phyloP scores from a whole-genome alignment of 2,329 filamentous ascomycete genomes.

The Sordariomycetes sp. region DNA sequence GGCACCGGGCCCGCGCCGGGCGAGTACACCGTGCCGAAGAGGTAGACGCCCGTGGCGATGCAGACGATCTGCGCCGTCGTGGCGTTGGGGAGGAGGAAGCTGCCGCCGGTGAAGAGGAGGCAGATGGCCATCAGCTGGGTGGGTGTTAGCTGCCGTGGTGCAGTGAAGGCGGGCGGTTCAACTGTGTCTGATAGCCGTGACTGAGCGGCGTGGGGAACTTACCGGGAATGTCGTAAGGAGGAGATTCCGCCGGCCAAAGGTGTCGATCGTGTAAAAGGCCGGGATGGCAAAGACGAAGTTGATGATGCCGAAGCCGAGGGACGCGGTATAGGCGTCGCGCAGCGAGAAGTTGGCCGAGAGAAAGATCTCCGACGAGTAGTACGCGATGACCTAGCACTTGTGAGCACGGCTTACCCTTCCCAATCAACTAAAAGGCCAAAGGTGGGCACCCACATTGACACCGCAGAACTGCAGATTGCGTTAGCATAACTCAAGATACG shows the following conservation, averaged over 20 bases:
- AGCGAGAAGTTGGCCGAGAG: constrained; percentile 38
- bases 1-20: constrained; percentile 54
- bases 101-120: constrained; percentile 34
- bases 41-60: constrained; percentile 35
- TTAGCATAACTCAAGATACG: too few relatives aligned
- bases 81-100: constrained; percentile 28
- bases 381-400: constrained; percentile 22
- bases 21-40: constrained; percentile 39
- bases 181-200: neutral
- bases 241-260: constrained; percentile 53
- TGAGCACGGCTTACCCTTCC: neutral
- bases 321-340: constrained; percentile 43
- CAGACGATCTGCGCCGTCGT: constrained; percentile 25
- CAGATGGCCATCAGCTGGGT: constrained; percentile 42
- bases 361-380: constrained; percentile 54
- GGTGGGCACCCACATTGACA: neutral
- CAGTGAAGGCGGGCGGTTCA: neutral
- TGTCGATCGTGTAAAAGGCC: constrained; percentile 57
- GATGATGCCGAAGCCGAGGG: constrained; percentile 53
- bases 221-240: constrained; percentile 48
- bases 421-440: neutral
- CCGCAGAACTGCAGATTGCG: constrained; percentile 8
- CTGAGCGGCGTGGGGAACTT: constrained; percentile 12
- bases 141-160: constrained; percentile 4
- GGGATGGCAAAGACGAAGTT: constrained; percentile 56